Evolutionary conservation across 768 basidiomycete species (phyloP).

Genomic region (Termitomyces sp.): DNA sequence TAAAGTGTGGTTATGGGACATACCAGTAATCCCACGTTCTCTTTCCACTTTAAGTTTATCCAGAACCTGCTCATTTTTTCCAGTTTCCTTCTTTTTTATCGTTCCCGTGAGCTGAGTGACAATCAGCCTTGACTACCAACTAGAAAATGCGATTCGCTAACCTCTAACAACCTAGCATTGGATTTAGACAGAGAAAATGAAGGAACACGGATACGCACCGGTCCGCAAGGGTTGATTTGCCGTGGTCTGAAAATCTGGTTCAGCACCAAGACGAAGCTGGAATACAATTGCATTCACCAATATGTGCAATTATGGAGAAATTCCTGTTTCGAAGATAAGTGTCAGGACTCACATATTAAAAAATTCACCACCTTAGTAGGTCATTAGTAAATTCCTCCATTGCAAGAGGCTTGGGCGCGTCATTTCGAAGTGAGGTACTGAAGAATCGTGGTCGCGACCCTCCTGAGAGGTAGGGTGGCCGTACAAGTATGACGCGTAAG

Average conservation of each 20-base stretch:
- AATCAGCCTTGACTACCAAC: slow-evolving; percentile 11
- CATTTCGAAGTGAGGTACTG: slow-evolving; percentile 24
- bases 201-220: slow-evolving; percentile 40
- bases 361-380: slow-evolving; percentile 51
- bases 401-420: slow-evolving; percentile 32
- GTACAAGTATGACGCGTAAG: slow-evolving; percentile 19
- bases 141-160: slow-evolving; percentile 20
- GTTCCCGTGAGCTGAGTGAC: slow-evolving; percentile 77
- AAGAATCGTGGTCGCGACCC: slow-evolving; percentile 21
- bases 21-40: slow-evolving; percentile 94
- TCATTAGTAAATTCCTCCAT: slow-evolving; percentile 70
- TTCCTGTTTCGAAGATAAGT: slow-evolving; percentile 47
- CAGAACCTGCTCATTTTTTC: slow-evolving; percentile 79
- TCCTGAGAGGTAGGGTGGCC: slow-evolving; percentile 3
- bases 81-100: slow-evolving; percentile 60
- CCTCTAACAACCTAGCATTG: slow-evolving; percentile 64
- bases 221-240: slow-evolving; percentile 93
- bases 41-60: slow-evolving; percentile 97
- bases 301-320: slow-evolving; percentile 96
- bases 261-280: slow-evolving; percentile 1
- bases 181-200: slow-evolving; percentile 5
- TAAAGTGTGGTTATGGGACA: background rate
- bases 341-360: background rate
- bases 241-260: slow-evolving; percentile 60
- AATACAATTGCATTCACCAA: slow-evolving; percentile 46